phyloP scores from a whole-genome alignment of 2,329 filamentous ascomycete genomes.

The Pyrenophora graminea region DNA sequence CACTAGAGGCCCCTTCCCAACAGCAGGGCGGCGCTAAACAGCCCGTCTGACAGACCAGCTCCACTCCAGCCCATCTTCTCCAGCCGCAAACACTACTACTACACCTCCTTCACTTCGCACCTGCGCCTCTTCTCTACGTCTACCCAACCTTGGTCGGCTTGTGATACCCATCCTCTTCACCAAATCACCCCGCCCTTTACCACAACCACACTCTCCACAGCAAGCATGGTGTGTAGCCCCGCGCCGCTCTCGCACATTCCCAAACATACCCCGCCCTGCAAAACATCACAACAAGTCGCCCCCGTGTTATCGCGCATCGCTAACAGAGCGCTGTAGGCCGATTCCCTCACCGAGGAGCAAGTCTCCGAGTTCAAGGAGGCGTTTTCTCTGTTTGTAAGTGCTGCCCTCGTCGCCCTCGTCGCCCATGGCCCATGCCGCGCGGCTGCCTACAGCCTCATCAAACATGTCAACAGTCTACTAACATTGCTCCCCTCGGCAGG shows the following conservation, averaged over 20 bases:
- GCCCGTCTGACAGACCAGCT: conserved; percentile 28
- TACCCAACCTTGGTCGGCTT: conserved; percentile 3
- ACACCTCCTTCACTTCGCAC: conserved; percentile 26
- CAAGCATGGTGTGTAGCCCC: conserved; percentile 46
- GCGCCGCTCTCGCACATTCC: conserved; percentile 23
- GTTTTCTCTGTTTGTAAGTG: conserved; percentile 98
- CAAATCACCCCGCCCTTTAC: neutral
- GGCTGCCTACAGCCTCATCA: conserved; percentile 29
- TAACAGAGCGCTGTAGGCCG: conserved; percentile 66
- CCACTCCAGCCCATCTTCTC: conserved; percentile 28
- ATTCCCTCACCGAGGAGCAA: conserved; percentile 99
- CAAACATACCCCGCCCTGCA: conserved; percentile 44
- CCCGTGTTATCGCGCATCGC: conserved; percentile 16
- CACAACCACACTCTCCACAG: conserved; percentile 16
- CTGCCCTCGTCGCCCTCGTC: neutral
- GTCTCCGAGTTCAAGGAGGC: conserved; percentile 99
- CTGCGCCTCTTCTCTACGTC: conserved; percentile 15
- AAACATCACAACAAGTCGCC: conserved; percentile 33
- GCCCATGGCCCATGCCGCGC: conserved; percentile 1
- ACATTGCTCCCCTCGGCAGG: conserved; percentile 46
- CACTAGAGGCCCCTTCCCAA: conserved; percentile 22
- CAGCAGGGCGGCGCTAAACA: conserved; percentile 22
- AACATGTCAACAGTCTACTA: conserved; percentile 23
- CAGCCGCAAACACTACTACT: conserved; percentile 35
- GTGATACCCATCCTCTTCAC: neutral